Evolutionary conservation across 1,284 basidiomycete species (phyloP).

Genomic region (Ustilago sp.): DNA sequence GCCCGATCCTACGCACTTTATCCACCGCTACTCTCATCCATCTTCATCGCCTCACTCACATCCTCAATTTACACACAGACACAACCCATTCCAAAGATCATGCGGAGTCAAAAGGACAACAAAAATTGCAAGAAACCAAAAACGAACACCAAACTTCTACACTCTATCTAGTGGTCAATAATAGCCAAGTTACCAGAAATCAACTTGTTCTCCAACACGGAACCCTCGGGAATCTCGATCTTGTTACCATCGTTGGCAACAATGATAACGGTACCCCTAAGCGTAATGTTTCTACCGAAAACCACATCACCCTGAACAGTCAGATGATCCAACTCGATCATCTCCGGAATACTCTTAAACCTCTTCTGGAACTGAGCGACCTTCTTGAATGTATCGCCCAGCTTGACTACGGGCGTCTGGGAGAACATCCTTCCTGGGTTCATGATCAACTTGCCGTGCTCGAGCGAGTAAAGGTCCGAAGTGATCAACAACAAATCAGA

Average conservation of each 20-base stretch:
- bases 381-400: constrained; percentile 83
- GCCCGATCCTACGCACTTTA: too few species aligned
- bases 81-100: not conserved
- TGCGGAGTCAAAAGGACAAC: not conserved
- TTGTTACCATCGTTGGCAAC: constrained; percentile 93
- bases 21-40: too few species aligned
- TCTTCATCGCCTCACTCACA: too few species aligned
- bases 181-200: constrained; percentile 70
- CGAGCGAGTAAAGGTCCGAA: constrained; percentile 92
- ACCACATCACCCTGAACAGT: constrained; percentile 96
- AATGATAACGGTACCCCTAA: constrained; percentile 72
- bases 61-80: too few species aligned
- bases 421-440: constrained; percentile 75
- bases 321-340: constrained; percentile 87
- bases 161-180: constrained; percentile 66
- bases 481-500: constrained; percentile 87
- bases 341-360: constrained; percentile 94
- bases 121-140: constrained; percentile 1
- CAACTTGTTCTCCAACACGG: constrained; percentile 86
- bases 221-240: constrained; percentile 95
- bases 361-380: constrained; percentile 97
- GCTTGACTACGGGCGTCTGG: constrained; percentile 93
- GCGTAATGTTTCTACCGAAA: constrained; percentile 91
- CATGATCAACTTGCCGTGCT: constrained; percentile 94
- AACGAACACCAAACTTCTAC: not conserved